Evolutionary conservation across 805 yeast genomes (phyloP).

Genomic region (Hemisphaericaspora nanyangensis): DNA sequence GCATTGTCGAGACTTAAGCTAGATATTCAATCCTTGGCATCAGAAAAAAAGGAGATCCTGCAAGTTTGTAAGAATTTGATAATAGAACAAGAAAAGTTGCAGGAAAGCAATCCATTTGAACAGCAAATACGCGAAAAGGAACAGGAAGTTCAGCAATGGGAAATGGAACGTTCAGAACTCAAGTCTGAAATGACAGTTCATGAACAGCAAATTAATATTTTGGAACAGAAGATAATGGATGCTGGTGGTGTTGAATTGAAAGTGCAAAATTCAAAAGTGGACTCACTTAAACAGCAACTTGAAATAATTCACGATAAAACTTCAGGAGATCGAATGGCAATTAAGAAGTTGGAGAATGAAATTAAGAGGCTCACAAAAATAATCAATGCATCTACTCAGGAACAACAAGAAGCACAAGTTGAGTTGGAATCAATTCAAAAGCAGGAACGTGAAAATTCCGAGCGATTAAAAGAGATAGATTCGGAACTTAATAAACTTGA

Average conservation of each 20-base stretch:
- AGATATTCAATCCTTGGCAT: conserved; percentile 59
- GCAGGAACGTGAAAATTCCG: conserved; percentile 18
- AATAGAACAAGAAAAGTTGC: conserved; percentile 31
- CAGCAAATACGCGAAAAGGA: conserved; percentile 35
- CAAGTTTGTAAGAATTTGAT: conserved; percentile 40
- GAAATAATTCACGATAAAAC: conserved; percentile 56
- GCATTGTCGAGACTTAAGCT: conserved; percentile 54
- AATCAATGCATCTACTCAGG: conserved; percentile 44
- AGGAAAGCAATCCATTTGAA: conserved; percentile 26
- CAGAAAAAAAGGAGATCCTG: conserved; percentile 49
- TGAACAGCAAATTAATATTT: conserved; percentile 50
- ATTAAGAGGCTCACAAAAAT: conserved; percentile 50
- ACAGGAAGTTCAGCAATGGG: conserved; percentile 16
- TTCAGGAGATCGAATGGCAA: conserved; percentile 51
- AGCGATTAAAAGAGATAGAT: conserved; percentile 32
- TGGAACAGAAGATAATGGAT: conserved; percentile 79
- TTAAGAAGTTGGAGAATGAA: conserved; percentile 63
- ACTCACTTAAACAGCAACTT: conserved; percentile 63
- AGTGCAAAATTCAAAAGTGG: conserved; percentile 77
- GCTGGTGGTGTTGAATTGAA: conserved; percentile 87
- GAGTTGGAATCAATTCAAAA: conserved; percentile 20
- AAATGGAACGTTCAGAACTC: conserved; percentile 25
- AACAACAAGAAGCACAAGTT: conserved; percentile 27
- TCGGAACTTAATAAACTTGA: conserved; percentile 29
- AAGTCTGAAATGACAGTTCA: conserved; percentile 52